These are phyloP conservation scores for Kazachstania africana DNA, from an alignment of 805 yeast species.

Conservation along the genomic window DNA sequence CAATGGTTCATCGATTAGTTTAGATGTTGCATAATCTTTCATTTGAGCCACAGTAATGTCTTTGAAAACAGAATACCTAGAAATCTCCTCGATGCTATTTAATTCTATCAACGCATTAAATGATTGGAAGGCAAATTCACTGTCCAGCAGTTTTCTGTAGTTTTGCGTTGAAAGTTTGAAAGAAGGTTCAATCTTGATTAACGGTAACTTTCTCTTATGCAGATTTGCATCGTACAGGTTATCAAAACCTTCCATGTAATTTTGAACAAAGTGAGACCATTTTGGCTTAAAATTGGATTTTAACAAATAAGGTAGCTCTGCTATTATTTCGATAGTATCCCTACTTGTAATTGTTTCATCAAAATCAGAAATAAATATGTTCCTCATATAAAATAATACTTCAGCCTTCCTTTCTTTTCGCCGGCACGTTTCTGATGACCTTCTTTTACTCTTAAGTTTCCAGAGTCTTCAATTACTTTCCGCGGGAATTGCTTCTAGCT, in stretches of 20 bases:
- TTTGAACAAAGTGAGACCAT: constrained; percentile 19
- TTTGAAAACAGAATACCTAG: constrained; percentile 8
- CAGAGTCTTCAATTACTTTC: too few relatives aligned
- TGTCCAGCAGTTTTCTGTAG: not conserved
- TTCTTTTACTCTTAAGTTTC: too few relatives aligned
- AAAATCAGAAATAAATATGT: constrained; percentile 20
- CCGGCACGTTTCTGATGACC: too few relatives aligned
- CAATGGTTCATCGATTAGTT: constrained; percentile 1
- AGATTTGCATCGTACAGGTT: not conserved
- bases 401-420: not conserved
- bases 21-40: constrained; percentile 4
- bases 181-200: not conserved
- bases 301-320: constrained; percentile 13
- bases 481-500: too few relatives aligned
- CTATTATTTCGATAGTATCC: constrained; percentile 20
- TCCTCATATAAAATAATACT: constrained; percentile 2
- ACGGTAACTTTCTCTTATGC: not conserved
- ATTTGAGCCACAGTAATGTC: constrained; percentile 11
- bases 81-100: constrained; percentile 16
- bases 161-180: not conserved
- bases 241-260: constrained; percentile 12
- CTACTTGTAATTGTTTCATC: constrained; percentile 23
- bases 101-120: constrained; percentile 12
- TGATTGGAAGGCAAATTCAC: constrained; percentile 12
- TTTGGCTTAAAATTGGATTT: constrained; percentile 10